Evolutionary conservation across 2,329 filamentous ascomycete species (phyloP), one percentile per base, ranked within the genome.

Genomic region (Aureobasidium sp.): DNA sequence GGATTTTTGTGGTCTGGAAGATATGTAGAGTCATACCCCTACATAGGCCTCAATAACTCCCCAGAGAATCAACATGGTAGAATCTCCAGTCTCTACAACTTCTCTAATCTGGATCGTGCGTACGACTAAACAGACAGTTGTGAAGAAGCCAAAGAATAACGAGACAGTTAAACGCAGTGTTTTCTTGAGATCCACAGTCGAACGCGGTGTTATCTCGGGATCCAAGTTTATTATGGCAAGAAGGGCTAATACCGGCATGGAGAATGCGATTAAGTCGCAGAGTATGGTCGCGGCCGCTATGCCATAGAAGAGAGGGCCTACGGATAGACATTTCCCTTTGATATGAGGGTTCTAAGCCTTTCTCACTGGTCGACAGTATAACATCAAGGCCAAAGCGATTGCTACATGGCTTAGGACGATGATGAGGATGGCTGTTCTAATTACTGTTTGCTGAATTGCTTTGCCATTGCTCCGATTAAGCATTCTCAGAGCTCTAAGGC

Each of bases 261-360:
- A 53, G 31, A 53, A 53, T 17, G 49, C 49, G 9, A 53, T 37
- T 31, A 53, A 53, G 49, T 53, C 49, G 49, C 49, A 53, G 29
- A 53, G 15, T 37, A 53, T 53, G 31, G 31, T 39, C 11, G 11
- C 49, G 31, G 31, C 49, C 17, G 49, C 49, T 5, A 31, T 53
- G 27, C 33, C 49, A 19, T 53, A 53, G 31, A 53, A 53, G 49
- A 53, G 49, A 37, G 49, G 49, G 17, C 49, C 49, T 37, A 7
- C 3, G 15, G 49, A 53, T 24, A 53, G 17, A 53, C 49, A 53
- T 39, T 39, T 53, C 6, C 49, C 49, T 53, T 39, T 9, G 31
- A 53, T 39, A 31, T 37, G 49, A 39, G 49, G 49, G n/a, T 39
- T 53, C 49, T 31, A 53, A 24, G 49, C 49, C n/a, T 53, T 53